Evolutionary conservation across 352 stramenopile species (phyloP).

Genomic region (Globisporangium yorkense): DNA sequence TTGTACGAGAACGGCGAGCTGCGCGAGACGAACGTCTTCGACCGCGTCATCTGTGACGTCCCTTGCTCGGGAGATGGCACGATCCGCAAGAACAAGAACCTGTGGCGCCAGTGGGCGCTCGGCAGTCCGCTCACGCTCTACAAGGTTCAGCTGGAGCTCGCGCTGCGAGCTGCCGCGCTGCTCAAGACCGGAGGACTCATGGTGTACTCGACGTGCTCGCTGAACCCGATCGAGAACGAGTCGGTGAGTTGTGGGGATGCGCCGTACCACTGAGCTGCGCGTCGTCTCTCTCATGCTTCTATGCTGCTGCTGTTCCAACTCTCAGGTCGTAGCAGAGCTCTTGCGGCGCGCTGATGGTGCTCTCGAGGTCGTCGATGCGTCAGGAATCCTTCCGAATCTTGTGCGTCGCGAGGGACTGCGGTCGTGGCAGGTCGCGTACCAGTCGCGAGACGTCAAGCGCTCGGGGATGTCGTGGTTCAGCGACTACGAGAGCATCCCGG

Average conservation of each 20-base stretch:
- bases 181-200: slow-evolving; percentile 88
- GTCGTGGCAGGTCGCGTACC: slow-evolving; percentile 64
- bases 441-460: slow-evolving; percentile 32
- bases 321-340: slow-evolving; percentile 87
- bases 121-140: slow-evolving; percentile 88
- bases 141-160: slow-evolving; percentile 90
- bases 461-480: slow-evolving; percentile 43
- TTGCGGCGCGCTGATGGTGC: slow-evolving; percentile 83
- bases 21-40: slow-evolving; percentile 80
- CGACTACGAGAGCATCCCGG: slow-evolving; percentile 45
- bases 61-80: slow-evolving; percentile 98
- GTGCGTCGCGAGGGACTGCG: slow-evolving; percentile 39
- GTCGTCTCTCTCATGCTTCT: neutral
- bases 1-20: slow-evolving; percentile 49
- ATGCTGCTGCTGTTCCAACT: neutral
- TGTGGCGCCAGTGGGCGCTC: slow-evolving; percentile 90
- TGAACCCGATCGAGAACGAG: slow-evolving; percentile 99
- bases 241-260: slow-evolving; percentile 30
- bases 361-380: slow-evolving; percentile 87
- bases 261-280: neutral
- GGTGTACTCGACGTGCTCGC: slow-evolving; percentile 95
- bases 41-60: slow-evolving; percentile 97
- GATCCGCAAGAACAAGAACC: slow-evolving; percentile 93
- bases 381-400: slow-evolving; percentile 39
- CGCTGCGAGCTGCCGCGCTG: slow-evolving; percentile 84